phyloP scores from a whole-genome alignment of 1,284 basidiomycete species.

The Fomitopsis schrenkii region DNA sequence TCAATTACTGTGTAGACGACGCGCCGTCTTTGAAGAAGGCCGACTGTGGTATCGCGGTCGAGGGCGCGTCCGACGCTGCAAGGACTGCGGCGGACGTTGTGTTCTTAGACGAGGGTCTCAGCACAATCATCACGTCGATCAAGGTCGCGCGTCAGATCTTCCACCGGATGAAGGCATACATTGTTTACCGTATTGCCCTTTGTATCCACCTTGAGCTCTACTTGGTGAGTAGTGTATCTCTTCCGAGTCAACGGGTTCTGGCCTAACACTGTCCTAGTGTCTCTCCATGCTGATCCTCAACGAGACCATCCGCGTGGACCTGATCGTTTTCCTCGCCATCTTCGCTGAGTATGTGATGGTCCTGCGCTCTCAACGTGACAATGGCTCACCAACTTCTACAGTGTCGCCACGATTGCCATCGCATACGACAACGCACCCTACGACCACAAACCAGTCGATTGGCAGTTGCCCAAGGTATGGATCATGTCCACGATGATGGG shows the following conservation, averaged over 20 bases:
- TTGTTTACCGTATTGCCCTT: conserved; percentile 10
- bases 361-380: neutral
- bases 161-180: conserved; percentile 10
- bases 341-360: conserved; percentile 7
- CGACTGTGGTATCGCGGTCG: conserved; percentile 8
- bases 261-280: neutral
- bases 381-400: neutral
- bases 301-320: conserved; percentile 9
- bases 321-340: conserved; percentile 10
- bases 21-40: conserved; percentile 9
- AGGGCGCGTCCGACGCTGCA: conserved; percentile 9
- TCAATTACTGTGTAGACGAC: neutral
- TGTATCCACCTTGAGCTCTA: conserved; percentile 10
- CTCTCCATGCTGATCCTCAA: conserved; percentile 9
- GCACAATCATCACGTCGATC: conserved; percentile 11
- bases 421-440: conserved; percentile 9
- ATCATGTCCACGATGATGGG: conserved; percentile 9
- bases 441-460: conserved; percentile 9
- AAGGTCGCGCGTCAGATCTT: conserved; percentile 11
- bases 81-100: conserved; percentile 9
- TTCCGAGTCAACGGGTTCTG: neutral
- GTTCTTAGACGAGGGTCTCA: conserved; percentile 9
- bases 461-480: conserved; percentile 10
- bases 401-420: conserved; percentile 9
- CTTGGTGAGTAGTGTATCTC: neutral